A percentile compares a stretch with the other conserved stretches of the same genome.
phyloP scores from a whole-genome alignment of 768 basidiomycete species.

The Panus rudis region DNA sequence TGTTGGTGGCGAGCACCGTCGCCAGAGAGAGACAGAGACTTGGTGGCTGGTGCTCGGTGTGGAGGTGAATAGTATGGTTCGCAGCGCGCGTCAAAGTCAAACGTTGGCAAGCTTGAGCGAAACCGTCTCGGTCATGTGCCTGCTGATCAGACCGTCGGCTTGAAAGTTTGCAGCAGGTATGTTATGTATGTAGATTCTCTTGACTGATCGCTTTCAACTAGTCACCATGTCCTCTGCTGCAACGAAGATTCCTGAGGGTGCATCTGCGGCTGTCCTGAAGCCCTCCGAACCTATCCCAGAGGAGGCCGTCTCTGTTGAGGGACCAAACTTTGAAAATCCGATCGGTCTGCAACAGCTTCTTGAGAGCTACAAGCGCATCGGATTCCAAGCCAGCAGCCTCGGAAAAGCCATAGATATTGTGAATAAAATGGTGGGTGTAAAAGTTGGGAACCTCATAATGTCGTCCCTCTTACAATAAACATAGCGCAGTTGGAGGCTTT shows the following conservation, averaged over 20 bases:
- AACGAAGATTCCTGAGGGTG: constrained; percentile 42
- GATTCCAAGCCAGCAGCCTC: constrained; percentile 95
- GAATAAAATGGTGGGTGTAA: constrained; percentile 74
- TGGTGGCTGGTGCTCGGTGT: constrained; percentile 8
- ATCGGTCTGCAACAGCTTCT: constrained; percentile 65
- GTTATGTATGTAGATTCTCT: no score
- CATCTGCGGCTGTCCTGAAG: constrained; percentile 72
- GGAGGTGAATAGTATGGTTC: neutral
- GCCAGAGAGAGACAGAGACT: constrained; percentile 3
- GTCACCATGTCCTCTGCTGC: constrained; percentile 9
- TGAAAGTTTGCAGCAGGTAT: neutral
- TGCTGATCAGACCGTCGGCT: neutral
- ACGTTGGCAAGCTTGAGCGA: neutral
- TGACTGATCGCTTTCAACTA: constrained; percentile 3
- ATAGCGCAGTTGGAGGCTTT: constrained; percentile 84
- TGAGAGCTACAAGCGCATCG: constrained; percentile 78
- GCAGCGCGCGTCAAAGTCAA: neutral
- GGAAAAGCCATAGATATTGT: constrained; percentile 86
- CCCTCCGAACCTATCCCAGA: constrained; percentile 66
- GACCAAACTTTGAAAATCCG: constrained; percentile 78
- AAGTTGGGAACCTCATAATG: neutral
- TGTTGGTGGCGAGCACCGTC: constrained; percentile 7
- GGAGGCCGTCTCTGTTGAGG: constrained; percentile 65
- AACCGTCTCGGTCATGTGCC: neutral
- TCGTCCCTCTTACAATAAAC: neutral